Evolutionary conservation across 2,329 filamentous ascomycete species (phyloP).

Genomic region (Colletotrichum camelliae): DNA sequence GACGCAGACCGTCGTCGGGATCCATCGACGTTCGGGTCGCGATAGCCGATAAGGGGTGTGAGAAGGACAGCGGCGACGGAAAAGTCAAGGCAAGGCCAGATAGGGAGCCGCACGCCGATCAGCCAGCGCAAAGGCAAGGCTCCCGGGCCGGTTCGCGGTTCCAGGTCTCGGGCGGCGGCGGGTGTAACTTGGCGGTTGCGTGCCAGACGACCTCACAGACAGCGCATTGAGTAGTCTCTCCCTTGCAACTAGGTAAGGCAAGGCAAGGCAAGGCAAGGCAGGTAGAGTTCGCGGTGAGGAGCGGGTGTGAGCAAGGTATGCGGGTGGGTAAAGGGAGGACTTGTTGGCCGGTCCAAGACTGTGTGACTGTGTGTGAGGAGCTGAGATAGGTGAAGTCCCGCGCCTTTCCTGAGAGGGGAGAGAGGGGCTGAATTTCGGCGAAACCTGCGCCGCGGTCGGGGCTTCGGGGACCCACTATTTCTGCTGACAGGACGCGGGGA

Average conservation of each 20-base stretch:
- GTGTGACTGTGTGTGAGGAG: neutral
- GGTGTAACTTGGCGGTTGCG: neutral
- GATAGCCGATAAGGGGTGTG: conserved; percentile 8
- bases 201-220: neutral
- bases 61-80: neutral
- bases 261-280: neutral
- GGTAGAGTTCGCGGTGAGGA: neutral
- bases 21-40: conserved; percentile 13
- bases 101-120: conserved; percentile 10
- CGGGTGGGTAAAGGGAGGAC: conserved; percentile 8
- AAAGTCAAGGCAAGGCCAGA: neutral
- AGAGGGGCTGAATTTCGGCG: conserved; percentile 15
- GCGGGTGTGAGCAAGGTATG: neutral
- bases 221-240: neutral
- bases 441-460: conserved; percentile 16
- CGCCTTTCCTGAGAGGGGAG: neutral
- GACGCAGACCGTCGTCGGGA: conserved; percentile 17
- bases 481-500: conserved; percentile 2
- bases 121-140: neutral
- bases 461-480: neutral
- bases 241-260: neutral
- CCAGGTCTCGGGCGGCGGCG: neutral
- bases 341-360: neutral
- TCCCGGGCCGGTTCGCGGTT: conserved; percentile 15
- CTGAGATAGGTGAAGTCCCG: conserved; percentile 6